Evolutionary conservation across 768 basidiomycete species (phyloP).

Genomic region (Phlebiopsis flavidoalba): DNA sequence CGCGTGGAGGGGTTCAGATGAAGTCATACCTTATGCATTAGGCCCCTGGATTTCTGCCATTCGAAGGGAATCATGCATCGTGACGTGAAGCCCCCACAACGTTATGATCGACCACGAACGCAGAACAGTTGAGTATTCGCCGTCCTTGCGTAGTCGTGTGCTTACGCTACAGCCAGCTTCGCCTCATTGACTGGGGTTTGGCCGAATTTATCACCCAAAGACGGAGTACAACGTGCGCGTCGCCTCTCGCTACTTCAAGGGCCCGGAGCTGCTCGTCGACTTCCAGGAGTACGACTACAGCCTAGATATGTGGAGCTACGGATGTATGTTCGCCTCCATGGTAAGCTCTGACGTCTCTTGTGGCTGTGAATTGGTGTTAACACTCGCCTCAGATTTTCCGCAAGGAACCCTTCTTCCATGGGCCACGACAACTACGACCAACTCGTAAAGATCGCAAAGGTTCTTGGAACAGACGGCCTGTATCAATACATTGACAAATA

Average conservation of each 20-base stretch:
- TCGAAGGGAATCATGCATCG: constrained; percentile 99
- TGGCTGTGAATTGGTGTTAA: not conserved
- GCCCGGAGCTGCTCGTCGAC: constrained; percentile 92
- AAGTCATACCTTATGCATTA: constrained; percentile 22
- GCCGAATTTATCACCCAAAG: constrained; percentile 97
- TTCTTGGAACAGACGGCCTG: constrained; percentile 93
- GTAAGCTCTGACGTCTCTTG: constrained; percentile 37
- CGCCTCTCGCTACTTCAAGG: constrained; percentile 97
- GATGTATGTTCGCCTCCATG: constrained; percentile 99
- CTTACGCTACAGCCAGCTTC: constrained; percentile 47
- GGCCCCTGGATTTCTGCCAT: constrained; percentile 96
- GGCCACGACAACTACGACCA: constrained; percentile 99
- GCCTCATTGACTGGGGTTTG: constrained; percentile 97
- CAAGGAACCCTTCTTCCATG: constrained; percentile 99
- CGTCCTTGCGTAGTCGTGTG: not conserved
- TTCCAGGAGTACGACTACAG: constrained; percentile 99
- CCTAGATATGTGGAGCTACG: constrained; percentile 98
- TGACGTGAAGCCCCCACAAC: constrained; percentile 97
- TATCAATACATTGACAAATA: constrained; percentile 93
- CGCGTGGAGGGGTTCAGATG: not conserved
- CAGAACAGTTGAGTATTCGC: constrained; percentile 57
- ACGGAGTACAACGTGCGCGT: constrained; percentile 98
- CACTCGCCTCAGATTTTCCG: constrained; percentile 76
- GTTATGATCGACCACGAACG: constrained; percentile 99
- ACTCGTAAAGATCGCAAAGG: constrained; percentile 96